Evolutionary conservation across 2,329 filamentous ascomycete genomes (phyloP), one percentile per base, ranked within the genome.

Genomic region (Aspergillus piperis): DNA sequence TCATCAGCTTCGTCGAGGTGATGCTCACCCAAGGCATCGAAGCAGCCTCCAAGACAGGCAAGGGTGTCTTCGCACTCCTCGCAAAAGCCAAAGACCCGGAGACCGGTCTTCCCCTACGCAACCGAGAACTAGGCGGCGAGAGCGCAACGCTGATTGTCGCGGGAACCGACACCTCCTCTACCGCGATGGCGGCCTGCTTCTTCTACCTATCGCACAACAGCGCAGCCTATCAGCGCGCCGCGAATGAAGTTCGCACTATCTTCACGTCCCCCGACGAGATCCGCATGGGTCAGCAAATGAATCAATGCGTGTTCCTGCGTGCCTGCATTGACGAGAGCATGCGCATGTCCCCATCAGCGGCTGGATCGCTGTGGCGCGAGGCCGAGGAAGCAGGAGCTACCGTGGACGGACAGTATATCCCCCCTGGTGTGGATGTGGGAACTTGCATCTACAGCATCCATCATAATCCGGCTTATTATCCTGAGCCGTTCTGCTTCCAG

Each of bases 291-390:
- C 49, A 71, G 25, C 62, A 66, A 10, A 62, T 81, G 0, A 73
- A 70, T 27, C 61, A 64, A 0, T 75, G 76, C 25, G 44, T 55
- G 0, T 82, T 79, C 59, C 75, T 82, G 2, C 69, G 71, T 8
- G 80, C 78, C 3, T 76, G 74, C 51, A 71, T 82, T 23, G 78
- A 71, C 66, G 73, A 75, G 59, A 64, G 67, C 7, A 64, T 75
- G 61, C 70, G 74, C 38, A 64, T 75, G 56, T 66, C 66, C 7
- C 73, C 74, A 8, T 63, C 72, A 17, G 71, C 70, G 1, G 61
- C 64, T 1, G 61, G 65, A 19, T 52, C 62, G 1, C 63, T 76
- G 19, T 67, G 66, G 38, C 70, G 74, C 15, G 66, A 71, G 54
- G 68, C 71, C 51, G 64, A 67, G 11, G 41, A 60, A 3, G 70